Conservation (phyloP, 2,329 filamentous ascomycete species). For the Diaporthe aspalathi region DNA sequence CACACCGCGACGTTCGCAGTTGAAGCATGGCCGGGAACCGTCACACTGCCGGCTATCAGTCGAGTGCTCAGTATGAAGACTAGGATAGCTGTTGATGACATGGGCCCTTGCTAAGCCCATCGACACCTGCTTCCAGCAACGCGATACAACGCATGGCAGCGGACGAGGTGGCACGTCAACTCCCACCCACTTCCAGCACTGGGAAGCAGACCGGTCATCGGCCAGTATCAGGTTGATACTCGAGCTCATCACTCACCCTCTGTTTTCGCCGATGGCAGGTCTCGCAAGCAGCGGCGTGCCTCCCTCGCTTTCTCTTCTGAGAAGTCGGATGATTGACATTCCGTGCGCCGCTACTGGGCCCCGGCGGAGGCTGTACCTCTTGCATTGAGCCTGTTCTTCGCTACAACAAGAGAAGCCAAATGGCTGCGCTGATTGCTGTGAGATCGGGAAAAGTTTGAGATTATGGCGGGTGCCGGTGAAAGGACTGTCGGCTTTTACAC, state of each 20-base stretch:
- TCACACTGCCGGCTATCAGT: neutral
- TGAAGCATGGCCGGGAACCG: neutral
- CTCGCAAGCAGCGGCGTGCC: constrained; percentile 36
- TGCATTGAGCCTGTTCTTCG: neutral
- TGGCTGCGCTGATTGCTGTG: neutral
- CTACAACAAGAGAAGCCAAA: neutral
- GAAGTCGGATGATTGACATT: constrained; percentile 3
- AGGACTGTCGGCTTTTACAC: neutral
- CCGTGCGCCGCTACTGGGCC: neutral
- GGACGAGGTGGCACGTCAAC: neutral
- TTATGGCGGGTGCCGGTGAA: neutral
- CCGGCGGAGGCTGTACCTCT: neutral
- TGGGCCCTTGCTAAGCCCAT: neutral
- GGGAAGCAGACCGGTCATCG: neutral
- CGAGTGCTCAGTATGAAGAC: too few species aligned
- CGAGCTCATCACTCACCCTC: constrained; percentile 31
- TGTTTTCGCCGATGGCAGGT: constrained; percentile 41
- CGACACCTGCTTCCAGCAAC: neutral
- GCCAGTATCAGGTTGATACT: neutral
- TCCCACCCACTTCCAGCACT: too few species aligned
- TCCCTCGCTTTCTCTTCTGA: constrained; percentile 40
- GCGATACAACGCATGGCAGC: neutral
- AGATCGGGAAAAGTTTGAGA: constrained; percentile 1
- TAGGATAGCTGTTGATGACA: too few species aligned
- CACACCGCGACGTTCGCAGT: constrained; percentile 3